These are phyloP conservation scores for Melastoma candidum DNA, from an alignment of 441 rosid genomes.

Conservation along the genomic window DNA sequence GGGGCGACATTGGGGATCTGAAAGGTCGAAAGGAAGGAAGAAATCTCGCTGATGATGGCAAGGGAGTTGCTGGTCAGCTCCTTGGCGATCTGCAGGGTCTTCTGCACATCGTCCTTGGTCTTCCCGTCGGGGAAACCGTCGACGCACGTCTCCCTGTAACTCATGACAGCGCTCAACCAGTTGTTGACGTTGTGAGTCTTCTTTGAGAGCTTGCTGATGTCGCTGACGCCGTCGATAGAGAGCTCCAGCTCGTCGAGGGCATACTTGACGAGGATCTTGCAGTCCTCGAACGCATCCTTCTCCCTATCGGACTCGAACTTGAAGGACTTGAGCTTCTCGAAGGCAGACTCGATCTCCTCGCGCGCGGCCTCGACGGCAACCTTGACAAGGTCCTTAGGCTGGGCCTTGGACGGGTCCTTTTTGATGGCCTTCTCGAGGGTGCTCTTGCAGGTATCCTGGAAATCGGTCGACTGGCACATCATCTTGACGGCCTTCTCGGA, in stretches of 20 bases:
- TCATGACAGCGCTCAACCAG: constrained; percentile 69
- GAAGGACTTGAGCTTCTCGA: constrained; percentile 24
- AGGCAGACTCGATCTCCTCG: constrained; percentile 26
- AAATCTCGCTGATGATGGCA: constrained; percentile 33
- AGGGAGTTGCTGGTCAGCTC: constrained; percentile 63
- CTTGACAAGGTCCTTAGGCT: constrained; percentile 37
- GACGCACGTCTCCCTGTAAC: constrained; percentile 59
- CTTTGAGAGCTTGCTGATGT: constrained; percentile 10
- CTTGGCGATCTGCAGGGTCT: constrained; percentile 26
- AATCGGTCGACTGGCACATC: constrained; percentile 33
- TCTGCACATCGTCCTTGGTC: constrained; percentile 33
- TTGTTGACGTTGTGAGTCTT: constrained; percentile 32
- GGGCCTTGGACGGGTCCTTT: constrained; percentile 15
- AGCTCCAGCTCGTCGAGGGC: constrained; percentile 37
- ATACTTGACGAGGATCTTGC: constrained; percentile 31
- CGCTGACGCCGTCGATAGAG: constrained; percentile 15
- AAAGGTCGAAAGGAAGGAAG: constrained; percentile 16
- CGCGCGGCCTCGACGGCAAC: constrained; percentile 32
- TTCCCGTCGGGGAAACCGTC: constrained; percentile 64
- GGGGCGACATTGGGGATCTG: not conserved
- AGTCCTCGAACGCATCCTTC: constrained; percentile 51
- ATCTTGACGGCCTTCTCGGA: constrained; percentile 26
- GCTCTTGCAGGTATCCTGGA: constrained; percentile 30
- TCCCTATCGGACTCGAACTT: constrained; percentile 30
- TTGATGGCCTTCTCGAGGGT: constrained; percentile 26